Percentiles rank a stretch among this genome's conserved stretches.
phyloP scores from a whole-genome alignment of 2,329 filamentous ascomycete genomes.

The Orbilia brochopaga region DNA sequence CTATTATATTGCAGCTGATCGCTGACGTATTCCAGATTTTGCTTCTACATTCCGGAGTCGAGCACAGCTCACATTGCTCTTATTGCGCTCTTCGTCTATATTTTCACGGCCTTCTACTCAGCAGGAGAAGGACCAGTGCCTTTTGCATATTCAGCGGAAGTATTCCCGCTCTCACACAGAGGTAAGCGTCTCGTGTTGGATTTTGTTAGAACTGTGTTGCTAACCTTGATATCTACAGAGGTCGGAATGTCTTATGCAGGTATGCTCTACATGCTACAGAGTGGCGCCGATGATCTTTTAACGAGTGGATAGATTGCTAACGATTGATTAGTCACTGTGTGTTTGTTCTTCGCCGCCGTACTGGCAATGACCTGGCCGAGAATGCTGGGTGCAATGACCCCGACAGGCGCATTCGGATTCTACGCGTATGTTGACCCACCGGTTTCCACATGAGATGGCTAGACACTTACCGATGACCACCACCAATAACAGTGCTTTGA shows the following conservation, averaged over 20 bases:
- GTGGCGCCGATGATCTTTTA: no score
- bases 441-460: no score
- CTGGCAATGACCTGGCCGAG: slow-evolving; percentile 70
- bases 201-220: slow-evolving; percentile 12
- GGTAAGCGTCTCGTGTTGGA: slow-evolving; percentile 55
- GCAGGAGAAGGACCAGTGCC: slow-evolving; percentile 72
- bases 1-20: neutral
- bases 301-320: slow-evolving; percentile 4
- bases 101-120: slow-evolving; percentile 71
- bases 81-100: slow-evolving; percentile 68
- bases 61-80: slow-evolving; percentile 62
- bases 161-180: slow-evolving; percentile 73
- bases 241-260: slow-evolving; percentile 66
- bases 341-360: slow-evolving; percentile 65
- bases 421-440: slow-evolving; percentile 59
- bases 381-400: slow-evolving; percentile 61
- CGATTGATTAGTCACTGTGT: slow-evolving; percentile 64
- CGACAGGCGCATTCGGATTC: slow-evolving; percentile 64
- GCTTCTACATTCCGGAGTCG: slow-evolving; percentile 53
- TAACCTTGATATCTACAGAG: slow-evolving; percentile 27
- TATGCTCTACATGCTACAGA: neutral
- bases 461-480: neutral
- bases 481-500: slow-evolving; percentile 58
- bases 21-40: slow-evolving; percentile 38
- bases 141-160: slow-evolving; percentile 72